phyloP scores from a whole-genome alignment of 805 yeast species.

The Kodamaea jinghongensis region DNA sequence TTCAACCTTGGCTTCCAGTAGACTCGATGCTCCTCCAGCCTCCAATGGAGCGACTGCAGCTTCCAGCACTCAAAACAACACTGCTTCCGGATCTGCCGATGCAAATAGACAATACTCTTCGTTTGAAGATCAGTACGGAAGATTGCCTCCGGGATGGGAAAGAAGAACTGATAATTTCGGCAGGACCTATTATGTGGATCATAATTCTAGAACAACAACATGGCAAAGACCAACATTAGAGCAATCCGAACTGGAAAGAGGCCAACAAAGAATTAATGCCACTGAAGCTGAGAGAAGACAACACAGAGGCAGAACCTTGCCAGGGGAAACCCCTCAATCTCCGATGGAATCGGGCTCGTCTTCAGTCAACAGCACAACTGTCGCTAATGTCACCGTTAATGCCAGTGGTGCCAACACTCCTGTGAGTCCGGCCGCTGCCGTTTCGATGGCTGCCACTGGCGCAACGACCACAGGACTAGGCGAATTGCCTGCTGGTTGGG shows the following conservation, averaged over 20 bases:
- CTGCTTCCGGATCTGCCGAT: conserved; percentile 11
- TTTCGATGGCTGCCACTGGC: conserved; percentile 69
- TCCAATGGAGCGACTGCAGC: conserved; percentile 11
- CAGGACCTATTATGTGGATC: conserved; percentile 96
- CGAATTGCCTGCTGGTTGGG: conserved; percentile 99
- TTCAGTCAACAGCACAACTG: conserved; percentile 19
- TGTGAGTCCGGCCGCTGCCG: conserved; percentile 66
- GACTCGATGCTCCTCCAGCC: conserved; percentile 12
- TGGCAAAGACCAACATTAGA: conserved; percentile 95
- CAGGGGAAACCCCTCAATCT: conserved; percentile 50
- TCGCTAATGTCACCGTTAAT: conserved; percentile 49
- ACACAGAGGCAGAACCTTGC: conserved; percentile 86
- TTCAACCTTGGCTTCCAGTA: conserved; percentile 14
- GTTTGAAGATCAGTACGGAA: conserved; percentile 94
- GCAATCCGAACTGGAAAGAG: conserved; percentile 69
- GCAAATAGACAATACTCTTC: conserved; percentile 73
- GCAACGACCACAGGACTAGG: conserved; percentile 95
- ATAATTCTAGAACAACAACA: conserved; percentile 96
- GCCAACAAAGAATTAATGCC: conserved; percentile 59
- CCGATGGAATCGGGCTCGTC: conserved; percentile 41
- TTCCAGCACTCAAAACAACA: conserved; percentile 10
- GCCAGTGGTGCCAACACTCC: conserved; percentile 46
- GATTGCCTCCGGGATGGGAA: conserved; percentile 99
- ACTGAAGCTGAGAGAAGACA: conserved; percentile 89
- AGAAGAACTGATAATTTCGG: conserved; percentile 97